phyloP scores from a whole-genome alignment of 2,329 filamentous ascomycete species.

The Penicillium freii region DNA sequence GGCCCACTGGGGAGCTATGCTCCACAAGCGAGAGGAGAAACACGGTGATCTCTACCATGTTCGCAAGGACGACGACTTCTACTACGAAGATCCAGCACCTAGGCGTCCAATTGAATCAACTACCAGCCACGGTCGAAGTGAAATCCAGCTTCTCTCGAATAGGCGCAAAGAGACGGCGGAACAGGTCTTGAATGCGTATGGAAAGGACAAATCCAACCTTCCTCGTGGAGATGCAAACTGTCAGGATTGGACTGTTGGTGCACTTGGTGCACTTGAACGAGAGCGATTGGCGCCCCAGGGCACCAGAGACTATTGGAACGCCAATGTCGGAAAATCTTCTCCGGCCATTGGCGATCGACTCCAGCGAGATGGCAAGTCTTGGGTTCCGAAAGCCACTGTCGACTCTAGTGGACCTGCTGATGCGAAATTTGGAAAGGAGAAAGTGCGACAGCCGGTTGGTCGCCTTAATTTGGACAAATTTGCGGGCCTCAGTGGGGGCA shows the following conservation, averaged over 20 bases:
- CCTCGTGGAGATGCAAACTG: fast-evolving
- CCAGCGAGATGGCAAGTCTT: not conserved
- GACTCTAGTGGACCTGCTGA: not conserved
- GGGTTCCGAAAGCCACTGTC: not conserved
- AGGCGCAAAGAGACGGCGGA: not conserved
- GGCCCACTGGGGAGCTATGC: not conserved
- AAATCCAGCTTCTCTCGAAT: not conserved
- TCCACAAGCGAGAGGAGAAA: not conserved
- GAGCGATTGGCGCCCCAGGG: not conserved
- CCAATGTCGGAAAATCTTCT: not conserved
- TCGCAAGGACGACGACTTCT: not conserved
- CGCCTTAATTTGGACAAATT: not conserved
- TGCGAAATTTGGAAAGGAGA: not conserved
- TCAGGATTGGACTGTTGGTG: not conserved
- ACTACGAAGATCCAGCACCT: not conserved
- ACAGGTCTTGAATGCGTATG: not conserved
- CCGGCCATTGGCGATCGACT: not conserved
- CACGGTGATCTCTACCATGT: not conserved
- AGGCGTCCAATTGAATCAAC: not conserved
- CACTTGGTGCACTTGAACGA: not conserved
- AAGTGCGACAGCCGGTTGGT: not conserved
- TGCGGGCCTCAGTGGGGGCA: not conserved
- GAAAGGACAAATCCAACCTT: not conserved
- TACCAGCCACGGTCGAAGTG: not conserved
- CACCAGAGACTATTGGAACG: not conserved